phyloP scores from a whole-genome alignment of 2,329 filamentous ascomycete species.

The Aureobasidium sp. region DNA sequence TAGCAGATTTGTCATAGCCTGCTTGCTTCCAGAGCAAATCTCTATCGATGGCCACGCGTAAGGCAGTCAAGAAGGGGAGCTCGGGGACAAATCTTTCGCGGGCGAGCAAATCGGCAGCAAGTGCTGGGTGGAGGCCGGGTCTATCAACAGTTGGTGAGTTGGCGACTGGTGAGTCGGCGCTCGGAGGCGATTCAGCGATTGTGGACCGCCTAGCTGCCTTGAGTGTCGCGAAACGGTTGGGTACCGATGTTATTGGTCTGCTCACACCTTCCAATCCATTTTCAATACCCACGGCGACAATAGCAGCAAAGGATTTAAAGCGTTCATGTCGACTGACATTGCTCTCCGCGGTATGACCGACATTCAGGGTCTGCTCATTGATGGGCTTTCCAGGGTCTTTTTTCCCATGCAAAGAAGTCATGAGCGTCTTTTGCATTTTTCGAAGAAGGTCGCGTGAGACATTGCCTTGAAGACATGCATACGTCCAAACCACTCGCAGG shows the following conservation, averaged over 20 bases:
- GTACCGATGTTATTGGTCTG: background rate
- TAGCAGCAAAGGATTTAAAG: background rate
- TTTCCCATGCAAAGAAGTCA: background rate
- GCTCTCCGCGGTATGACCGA: background rate
- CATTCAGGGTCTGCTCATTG: background rate
- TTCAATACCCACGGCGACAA: background rate
- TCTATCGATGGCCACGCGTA: background rate
- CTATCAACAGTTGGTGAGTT: background rate
- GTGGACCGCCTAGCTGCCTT: background rate
- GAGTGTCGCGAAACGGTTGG: background rate
- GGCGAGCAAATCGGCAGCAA: background rate
- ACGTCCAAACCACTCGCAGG: conserved; percentile 27
- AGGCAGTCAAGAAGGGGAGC: background rate
- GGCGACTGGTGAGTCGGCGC: background rate
- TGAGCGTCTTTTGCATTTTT: background rate
- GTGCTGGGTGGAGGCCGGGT: background rate
- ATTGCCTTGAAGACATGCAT: conserved; percentile 24
- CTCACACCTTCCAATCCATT: background rate
- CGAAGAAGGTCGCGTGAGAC: conserved; percentile 7
- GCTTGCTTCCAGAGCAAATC: background rate
- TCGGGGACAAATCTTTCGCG: background rate
- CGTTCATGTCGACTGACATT: background rate
- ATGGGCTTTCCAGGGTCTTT: background rate
- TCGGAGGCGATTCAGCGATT: background rate
- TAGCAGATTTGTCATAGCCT: background rate